Evolutionary conservation across 345 rosid species (phyloP), one percentile per base, ranked within the genome.

Genomic region (Syzygium grande): DNA sequence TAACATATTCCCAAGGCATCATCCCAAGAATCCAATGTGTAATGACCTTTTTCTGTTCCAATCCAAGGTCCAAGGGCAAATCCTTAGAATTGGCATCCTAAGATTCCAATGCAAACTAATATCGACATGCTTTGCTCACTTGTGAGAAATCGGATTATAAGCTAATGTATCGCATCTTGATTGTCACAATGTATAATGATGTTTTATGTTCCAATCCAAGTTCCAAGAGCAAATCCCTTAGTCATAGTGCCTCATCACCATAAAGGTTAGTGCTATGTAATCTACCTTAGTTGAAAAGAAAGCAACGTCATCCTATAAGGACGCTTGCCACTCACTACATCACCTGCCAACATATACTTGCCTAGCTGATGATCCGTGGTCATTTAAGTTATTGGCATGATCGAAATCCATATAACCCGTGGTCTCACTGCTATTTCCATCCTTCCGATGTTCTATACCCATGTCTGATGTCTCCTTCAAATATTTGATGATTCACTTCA

Each of bases 1-100:
- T 94, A 95, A 34, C 98, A 94, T 9, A 92, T 88, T 65, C 90
- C 14, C 38, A 51, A 79, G 99, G 98, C 55, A 98, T 94, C 46
- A 77, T 78, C 88, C 86, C 90, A 12, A 98, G 91, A 41, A 34
- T 34, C 38, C 38, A 34, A 34, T 34, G 38, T 34, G 38, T 34
- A 34, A 34, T 34, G 38, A 34, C 38, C 38, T 34, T 34, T 34
- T 34, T 34, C 38, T 34, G 38, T 34, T 34, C 38, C 38, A 34
- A 34, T 34, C 38, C 38, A 34, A 34, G 38, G 38, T 34, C 38
- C 38, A 34, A 34, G 38, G 38, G 38, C 38, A 34, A 34, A 34
- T 34, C 38, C 38, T 34, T 34, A 34, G 38, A 34, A 34, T 34
- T 34, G 38, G 38, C 38, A 34, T 34, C 38, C 38, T 34, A 34